These are phyloP conservation scores for Hanseniaspora meyeri DNA, from an alignment of 805 yeast genomes.

Conservation along the genomic window DNA sequence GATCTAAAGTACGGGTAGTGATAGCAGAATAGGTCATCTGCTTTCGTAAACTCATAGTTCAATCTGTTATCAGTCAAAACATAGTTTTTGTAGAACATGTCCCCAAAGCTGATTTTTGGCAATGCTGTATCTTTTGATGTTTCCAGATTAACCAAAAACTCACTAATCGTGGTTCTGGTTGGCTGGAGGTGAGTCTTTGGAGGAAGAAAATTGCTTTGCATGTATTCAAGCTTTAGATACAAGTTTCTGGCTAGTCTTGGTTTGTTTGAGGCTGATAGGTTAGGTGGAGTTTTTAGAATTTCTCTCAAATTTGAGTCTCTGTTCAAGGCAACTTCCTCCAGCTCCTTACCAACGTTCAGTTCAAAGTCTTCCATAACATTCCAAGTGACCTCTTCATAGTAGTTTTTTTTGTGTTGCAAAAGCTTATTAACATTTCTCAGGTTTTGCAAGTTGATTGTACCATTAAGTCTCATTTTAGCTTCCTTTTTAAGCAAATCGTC, in stretches of 20 bases:
- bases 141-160: constrained; percentile 1
- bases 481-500: constrained; percentile 1
- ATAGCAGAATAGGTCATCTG: constrained; percentile 3
- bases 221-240: constrained; percentile 10
- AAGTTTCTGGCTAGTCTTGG: background rate
- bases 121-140: background rate
- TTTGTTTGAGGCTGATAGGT: background rate
- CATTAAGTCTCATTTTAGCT: constrained; percentile 2
- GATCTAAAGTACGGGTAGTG: constrained; percentile 9
- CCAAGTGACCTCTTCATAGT: background rate
- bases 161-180: constrained; percentile 6
- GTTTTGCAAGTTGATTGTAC: constrained; percentile 2
- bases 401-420: background rate
- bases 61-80: background rate
- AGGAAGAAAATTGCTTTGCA: background rate
- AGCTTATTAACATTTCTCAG: background rate
- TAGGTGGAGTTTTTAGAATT: background rate
- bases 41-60: background rate
- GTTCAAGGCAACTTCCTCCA: background rate
- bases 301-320: background rate
- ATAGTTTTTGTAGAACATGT: constrained; percentile 1
- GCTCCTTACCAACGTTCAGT: background rate
- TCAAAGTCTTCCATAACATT: background rate
- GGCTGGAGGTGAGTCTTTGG: background rate
- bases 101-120: background rate